Evolutionary conservation across 208 protist species (phyloP).

Genomic region (Naegleria fowleri): DNA sequence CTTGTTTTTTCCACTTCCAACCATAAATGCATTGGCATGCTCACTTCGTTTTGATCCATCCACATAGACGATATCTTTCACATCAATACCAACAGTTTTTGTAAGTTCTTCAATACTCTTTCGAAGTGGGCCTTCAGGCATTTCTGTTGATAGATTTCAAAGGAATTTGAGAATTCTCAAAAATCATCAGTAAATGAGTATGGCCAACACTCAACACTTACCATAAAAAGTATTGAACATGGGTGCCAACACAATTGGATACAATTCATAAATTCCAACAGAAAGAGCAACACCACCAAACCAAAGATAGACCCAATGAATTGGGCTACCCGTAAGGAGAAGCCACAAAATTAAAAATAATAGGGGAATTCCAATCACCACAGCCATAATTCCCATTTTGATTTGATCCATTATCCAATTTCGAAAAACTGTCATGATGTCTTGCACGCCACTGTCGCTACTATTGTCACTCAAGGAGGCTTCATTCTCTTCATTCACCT

Average conservation of each 20-base stretch:
- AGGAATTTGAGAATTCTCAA: neutral
- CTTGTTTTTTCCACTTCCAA: neutral
- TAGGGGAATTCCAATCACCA: neutral
- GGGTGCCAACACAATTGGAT: neutral
- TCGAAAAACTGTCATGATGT: neutral
- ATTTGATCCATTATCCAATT: slow-evolving; percentile 13
- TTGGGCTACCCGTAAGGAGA: neutral
- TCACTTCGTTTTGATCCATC: neutral
- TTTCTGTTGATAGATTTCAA: neutral
- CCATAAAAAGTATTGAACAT: slow-evolving; percentile 9
- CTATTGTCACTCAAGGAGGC: neutral
- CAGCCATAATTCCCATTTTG: slow-evolving; percentile 11
- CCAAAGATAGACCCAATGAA: slow-evolving; percentile 15
- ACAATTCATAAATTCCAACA: slow-evolving; percentile 27
- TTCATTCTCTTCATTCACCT: neutral
- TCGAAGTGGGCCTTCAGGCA: neutral
- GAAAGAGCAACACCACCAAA: neutral
- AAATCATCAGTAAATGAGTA: neutral
- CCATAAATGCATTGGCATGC: neutral
- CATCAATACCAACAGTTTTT: neutral
- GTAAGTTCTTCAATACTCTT: neutral
- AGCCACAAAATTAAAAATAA: slow-evolving; percentile 12
- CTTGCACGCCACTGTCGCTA: neutral
- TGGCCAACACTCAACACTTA: neutral
- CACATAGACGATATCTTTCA: neutral